phyloP scores from a whole-genome alignment of 2,329 filamentous ascomycete genomes.

The Botrytis squamosa region DNA sequence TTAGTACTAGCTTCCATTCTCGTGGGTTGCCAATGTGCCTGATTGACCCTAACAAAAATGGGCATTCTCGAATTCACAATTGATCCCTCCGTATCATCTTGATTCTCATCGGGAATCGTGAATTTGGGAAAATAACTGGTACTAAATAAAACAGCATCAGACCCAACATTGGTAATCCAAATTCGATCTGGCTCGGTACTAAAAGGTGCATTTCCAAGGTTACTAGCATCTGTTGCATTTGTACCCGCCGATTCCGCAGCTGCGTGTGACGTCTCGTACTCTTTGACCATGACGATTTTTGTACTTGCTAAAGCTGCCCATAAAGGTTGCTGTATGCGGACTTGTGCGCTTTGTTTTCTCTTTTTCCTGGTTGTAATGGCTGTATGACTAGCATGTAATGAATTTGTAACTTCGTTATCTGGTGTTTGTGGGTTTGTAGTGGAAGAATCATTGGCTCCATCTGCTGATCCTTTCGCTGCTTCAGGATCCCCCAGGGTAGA shows the following conservation, averaged over 20 bases:
- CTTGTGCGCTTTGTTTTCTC: constrained; percentile 86
- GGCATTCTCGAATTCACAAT: constrained; percentile 69
- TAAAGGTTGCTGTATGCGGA: constrained; percentile 84
- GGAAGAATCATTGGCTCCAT: constrained; percentile 50
- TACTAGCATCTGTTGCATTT: constrained; percentile 73
- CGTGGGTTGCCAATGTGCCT: constrained; percentile 76
- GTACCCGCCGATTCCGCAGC: constrained; percentile 71
- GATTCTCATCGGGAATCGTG: constrained; percentile 37
- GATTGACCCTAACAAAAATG: constrained; percentile 76
- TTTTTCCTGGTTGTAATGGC: constrained; percentile 72
- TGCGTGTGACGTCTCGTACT: constrained; percentile 78
- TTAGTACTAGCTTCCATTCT: constrained; percentile 58
- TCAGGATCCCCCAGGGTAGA: constrained; percentile 58
- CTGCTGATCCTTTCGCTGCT: constrained; percentile 52
- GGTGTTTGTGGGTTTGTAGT: constrained; percentile 28
- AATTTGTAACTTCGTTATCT: constrained; percentile 33
- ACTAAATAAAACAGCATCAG: constrained; percentile 75
- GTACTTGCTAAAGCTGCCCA: constrained; percentile 95
- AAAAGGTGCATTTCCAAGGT: constrained; percentile 73
- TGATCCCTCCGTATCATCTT: constrained; percentile 35
- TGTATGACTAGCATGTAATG: constrained; percentile 31
- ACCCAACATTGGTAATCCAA: constrained; percentile 78
- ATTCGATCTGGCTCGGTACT: constrained; percentile 68
- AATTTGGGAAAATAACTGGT: constrained; percentile 62
- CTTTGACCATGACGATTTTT: constrained; percentile 94